These are phyloP conservation scores for Cairneyella variabilis DNA, from an alignment of 495 filamentous ascomycete genomes.

Conservation along the genomic window DNA sequence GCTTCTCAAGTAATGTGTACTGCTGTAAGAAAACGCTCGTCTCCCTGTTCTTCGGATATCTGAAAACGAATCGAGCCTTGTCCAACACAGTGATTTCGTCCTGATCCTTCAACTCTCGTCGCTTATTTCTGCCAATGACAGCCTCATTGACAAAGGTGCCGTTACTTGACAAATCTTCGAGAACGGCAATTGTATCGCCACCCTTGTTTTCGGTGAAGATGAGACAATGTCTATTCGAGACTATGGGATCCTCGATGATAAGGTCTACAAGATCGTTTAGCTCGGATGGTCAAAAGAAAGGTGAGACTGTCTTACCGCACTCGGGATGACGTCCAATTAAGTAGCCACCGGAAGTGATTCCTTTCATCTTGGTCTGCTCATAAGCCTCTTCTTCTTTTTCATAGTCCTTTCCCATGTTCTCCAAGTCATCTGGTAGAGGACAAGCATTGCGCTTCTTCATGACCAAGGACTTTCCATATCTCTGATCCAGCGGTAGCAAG, in stretches of 20 bases:
- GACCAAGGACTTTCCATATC: conserved; percentile 64
- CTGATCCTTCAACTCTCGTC: conserved; percentile 78
- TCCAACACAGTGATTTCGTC: conserved; percentile 87
- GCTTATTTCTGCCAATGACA: conserved; percentile 85
- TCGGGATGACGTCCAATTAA: conserved; percentile 90
- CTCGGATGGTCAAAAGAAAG: conserved; percentile 10
- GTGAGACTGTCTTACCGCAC: conserved; percentile 62
- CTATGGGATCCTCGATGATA: conserved; percentile 69
- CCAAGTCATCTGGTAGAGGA: conserved; percentile 43
- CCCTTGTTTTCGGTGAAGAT: conserved; percentile 84
- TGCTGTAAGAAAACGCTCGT: conserved; percentile 80
- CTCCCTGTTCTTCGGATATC: conserved; percentile 74
- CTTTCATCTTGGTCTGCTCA: conserved; percentile 51
- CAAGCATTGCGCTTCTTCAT: conserved; percentile 66
- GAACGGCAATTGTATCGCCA: conserved; percentile 71
- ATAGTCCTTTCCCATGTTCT: conserved; percentile 24
- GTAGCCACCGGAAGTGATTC: conserved; percentile 70
- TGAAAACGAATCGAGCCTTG: conserved; percentile 81
- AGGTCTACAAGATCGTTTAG: conserved; percentile 57
- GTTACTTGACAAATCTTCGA: conserved; percentile 95
- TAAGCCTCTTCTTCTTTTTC: conserved; percentile 54
- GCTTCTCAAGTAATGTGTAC: conserved; percentile 76
- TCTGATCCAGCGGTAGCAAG: conserved; percentile 72
- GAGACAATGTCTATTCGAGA: conserved; percentile 95
- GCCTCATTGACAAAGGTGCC: conserved; percentile 95